These are phyloP conservation scores for Ophiosphaerella korrae DNA, from an alignment of 2,329 filamentous ascomycete genomes.

Conservation along the genomic window DNA sequence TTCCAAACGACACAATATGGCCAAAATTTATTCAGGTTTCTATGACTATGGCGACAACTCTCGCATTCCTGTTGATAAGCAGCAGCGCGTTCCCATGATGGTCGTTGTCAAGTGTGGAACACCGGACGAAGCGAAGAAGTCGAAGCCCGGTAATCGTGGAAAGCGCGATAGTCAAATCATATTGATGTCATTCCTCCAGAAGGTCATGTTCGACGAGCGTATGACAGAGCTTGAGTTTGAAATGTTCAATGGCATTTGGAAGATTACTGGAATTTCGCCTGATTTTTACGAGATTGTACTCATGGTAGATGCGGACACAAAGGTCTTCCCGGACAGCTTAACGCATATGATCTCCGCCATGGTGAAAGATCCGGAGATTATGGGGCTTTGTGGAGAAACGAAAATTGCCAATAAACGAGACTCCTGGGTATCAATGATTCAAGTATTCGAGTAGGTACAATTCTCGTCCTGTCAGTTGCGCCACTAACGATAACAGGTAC, in stretches of 20 bases:
- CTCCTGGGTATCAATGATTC: constrained; percentile 95
- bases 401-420: constrained; percentile 99
- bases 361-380: constrained; percentile 98
- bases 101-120: constrained; percentile 95
- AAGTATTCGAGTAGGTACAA: constrained; percentile 82
- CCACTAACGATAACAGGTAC: constrained; percentile 59
- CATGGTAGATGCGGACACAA: constrained; percentile 99
- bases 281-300: constrained; percentile 98
- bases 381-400: constrained; percentile 98
- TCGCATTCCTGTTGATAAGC: constrained; percentile 78
- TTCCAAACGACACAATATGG: constrained; percentile 99
- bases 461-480: constrained; percentile 21
- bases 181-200: constrained; percentile 98
- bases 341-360: constrained; percentile 99
- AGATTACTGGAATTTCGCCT: constrained; percentile 95
- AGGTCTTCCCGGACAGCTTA: constrained; percentile 96
- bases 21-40: constrained; percentile 96
- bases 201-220: constrained; percentile 99
- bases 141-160: constrained; percentile 95
- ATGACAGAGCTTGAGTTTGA: constrained; percentile 99
- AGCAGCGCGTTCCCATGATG: constrained; percentile 98
- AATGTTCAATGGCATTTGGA: constrained; percentile 99
- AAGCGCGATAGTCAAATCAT: constrained; percentile 99
- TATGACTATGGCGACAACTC: constrained; percentile 92
- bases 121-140: constrained; percentile 76